Evolutionary conservation across 495 filamentous ascomycete species (phyloP).

Genomic region (Astrocystis sublimbata): DNA sequence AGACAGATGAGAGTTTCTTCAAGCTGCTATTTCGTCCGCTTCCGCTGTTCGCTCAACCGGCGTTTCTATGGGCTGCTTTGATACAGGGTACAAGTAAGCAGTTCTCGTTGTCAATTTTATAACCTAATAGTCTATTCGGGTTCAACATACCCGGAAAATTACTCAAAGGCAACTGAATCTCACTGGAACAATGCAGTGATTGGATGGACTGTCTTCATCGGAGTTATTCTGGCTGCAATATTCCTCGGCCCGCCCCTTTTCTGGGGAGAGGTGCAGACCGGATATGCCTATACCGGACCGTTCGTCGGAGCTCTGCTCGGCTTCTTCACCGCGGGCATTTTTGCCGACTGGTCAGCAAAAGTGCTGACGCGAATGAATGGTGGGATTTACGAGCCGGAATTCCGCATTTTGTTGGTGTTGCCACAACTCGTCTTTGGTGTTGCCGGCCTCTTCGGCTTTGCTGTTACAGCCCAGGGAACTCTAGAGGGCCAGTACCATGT

Average conservation of each 20-base stretch:
- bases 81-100: constrained; percentile 69
- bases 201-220: constrained; percentile 94
- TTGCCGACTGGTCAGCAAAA: constrained; percentile 72
- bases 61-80: constrained; percentile 84
- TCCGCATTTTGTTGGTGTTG: constrained; percentile 76
- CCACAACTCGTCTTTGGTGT: constrained; percentile 77
- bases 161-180: neutral
- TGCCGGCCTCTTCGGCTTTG: constrained; percentile 82
- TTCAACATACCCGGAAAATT: neutral
- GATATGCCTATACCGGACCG: constrained; percentile 85
- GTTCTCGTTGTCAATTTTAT: neutral
- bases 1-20: constrained; percentile 64
- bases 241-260: constrained; percentile 78
- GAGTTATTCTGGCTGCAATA: constrained; percentile 79
- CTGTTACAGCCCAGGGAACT: constrained; percentile 62
- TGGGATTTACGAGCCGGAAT: constrained; percentile 90
- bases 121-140: too few species aligned
- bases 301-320: constrained; percentile 83
- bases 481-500: constrained; percentile 53
- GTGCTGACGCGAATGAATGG: constrained; percentile 70
- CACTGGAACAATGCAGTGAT: constrained; percentile 60
- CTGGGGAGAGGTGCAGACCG: constrained; percentile 79
- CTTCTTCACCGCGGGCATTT: constrained; percentile 68
- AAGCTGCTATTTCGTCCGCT: constrained; percentile 64
- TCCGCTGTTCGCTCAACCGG: constrained; percentile 73